Evolutionary conservation across 1,139 yeast genomes (phyloP).

Genomic region (Entelexis paramagnoliae): DNA sequence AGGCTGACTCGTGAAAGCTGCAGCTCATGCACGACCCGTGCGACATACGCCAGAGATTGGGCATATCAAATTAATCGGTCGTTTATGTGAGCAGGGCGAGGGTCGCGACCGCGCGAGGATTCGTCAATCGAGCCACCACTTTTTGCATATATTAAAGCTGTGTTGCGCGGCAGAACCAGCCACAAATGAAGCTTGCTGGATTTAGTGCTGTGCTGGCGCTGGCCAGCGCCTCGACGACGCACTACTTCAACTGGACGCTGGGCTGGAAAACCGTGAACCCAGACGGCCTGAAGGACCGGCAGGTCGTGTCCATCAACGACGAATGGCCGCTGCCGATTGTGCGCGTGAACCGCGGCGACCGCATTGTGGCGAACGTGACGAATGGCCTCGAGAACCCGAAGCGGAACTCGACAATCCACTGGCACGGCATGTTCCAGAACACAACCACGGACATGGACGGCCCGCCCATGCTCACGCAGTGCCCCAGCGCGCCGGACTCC

Average conservation of each 20-base stretch:
- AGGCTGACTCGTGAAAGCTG: not conserved
- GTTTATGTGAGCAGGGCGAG: not conserved
- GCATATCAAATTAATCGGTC: not conserved
- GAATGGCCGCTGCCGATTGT: conserved; percentile 80
- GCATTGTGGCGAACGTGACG: conserved; percentile 54
- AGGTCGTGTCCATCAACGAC: conserved; percentile 70
- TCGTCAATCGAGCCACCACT: not conserved
- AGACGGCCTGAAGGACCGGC: conserved; percentile 58
- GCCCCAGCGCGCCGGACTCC: conserved; percentile 71
- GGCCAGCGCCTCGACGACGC: conserved; percentile 37
- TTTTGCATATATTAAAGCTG: not conserved
- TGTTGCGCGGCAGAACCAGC: not conserved
- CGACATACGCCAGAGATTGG: not conserved
- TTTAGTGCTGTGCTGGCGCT: conserved; percentile 22
- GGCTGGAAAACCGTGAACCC: conserved; percentile 64
- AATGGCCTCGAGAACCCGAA: conserved; percentile 50
- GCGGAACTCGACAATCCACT: conserved; percentile 67
- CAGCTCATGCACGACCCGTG: not conserved
- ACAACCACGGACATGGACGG: conserved; percentile 75
- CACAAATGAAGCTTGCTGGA: conserved; percentile 12
- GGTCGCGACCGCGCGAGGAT: not conserved
- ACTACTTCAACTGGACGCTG: conserved; percentile 60
- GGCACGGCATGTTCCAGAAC: conserved; percentile 84
- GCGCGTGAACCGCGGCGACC: conserved; percentile 62
- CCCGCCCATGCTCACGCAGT: conserved; percentile 74